A percentile compares a stretch with the other conserved stretches of the same genome.
Evolutionary conservation across 2,329 filamentous ascomycete genomes (phyloP).

Genomic region (Pseudogymnoascus sp.): DNA sequence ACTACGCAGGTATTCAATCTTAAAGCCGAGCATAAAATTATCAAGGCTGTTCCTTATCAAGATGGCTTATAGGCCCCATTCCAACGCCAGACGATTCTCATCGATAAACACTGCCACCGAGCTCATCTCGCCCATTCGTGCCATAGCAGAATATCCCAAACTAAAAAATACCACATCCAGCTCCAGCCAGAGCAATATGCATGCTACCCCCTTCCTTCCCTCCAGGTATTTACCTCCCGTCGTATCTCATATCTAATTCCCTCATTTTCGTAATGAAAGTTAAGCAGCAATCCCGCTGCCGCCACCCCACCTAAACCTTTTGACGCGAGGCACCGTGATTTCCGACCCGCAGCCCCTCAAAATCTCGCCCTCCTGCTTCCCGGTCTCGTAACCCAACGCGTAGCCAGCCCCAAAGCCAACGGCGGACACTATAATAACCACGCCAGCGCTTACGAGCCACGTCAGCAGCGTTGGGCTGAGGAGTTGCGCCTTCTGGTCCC

Average conservation of each 20-base stretch:
- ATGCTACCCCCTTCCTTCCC: not conserved
- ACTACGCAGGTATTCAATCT: not conserved
- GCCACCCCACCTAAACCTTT: slow-evolving; percentile 10
- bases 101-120: not conserved
- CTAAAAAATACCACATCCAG: not conserved
- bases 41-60: not conserved
- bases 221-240: not conserved
- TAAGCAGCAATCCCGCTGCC: slow-evolving; percentile 7
- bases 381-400: slow-evolving; percentile 59
- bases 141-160: not conserved
- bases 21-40: not conserved
- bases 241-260: not conserved
- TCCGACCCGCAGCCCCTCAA: slow-evolving; percentile 30
- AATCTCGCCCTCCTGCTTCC: slow-evolving; percentile 45
- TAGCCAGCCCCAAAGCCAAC: slow-evolving; percentile 64
- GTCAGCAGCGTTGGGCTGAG: slow-evolving; percentile 55
- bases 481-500: slow-evolving; percentile 19
- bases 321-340: slow-evolving; percentile 28
- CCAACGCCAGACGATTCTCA: not conserved
- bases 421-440: slow-evolving; percentile 60
- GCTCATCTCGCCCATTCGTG: not conserved
- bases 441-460: slow-evolving; percentile 58
- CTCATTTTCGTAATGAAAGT: not conserved
- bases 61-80: not conserved
- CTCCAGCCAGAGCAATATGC: not conserved